Evolutionary conservation across 164 flowering plant species (phyloP).

Genomic region (Chimonanthus salicifolius): DNA sequence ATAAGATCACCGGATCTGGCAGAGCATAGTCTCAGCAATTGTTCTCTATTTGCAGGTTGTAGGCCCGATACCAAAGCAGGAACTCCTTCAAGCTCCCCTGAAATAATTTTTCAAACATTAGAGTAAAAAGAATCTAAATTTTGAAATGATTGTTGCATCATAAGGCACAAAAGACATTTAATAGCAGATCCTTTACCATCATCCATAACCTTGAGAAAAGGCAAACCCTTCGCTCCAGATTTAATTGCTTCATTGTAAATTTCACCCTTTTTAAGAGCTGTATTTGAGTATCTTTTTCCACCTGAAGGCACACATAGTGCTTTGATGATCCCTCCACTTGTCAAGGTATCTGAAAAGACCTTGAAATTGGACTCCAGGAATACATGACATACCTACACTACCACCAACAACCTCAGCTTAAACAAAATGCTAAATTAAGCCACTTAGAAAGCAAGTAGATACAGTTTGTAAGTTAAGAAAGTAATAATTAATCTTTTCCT

Average conservation of each 20-base stretch:
- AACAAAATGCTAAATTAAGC: neutral
- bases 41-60: slow-evolving; percentile 38
- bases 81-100: slow-evolving; percentile 76
- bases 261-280: slow-evolving; percentile 89
- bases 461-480: neutral
- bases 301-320: slow-evolving; percentile 78
- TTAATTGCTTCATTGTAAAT: slow-evolving; percentile 71
- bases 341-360: slow-evolving; percentile 73
- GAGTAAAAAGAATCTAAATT: neutral
- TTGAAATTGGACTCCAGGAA: slow-evolving; percentile 60
- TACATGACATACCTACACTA: slow-evolving; percentile 72
- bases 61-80: slow-evolving; percentile 70
- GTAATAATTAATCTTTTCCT: neutral
- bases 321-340: slow-evolving; percentile 67
- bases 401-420: neutral
- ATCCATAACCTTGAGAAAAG: slow-evolving; percentile 74
- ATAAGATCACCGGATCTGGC: slow-evolving; percentile 82
- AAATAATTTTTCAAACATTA: neutral
- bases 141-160: neutral
- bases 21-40: slow-evolving; percentile 43
- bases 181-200: slow-evolving; percentile 40
- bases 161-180: neutral
- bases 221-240: slow-evolving; percentile 96
- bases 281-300: slow-evolving; percentile 68
- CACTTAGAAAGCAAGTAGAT: neutral